Base-by-base conservation (phyloP, 139 green algal genomes). In the Trebouxia sp. region DNA sequence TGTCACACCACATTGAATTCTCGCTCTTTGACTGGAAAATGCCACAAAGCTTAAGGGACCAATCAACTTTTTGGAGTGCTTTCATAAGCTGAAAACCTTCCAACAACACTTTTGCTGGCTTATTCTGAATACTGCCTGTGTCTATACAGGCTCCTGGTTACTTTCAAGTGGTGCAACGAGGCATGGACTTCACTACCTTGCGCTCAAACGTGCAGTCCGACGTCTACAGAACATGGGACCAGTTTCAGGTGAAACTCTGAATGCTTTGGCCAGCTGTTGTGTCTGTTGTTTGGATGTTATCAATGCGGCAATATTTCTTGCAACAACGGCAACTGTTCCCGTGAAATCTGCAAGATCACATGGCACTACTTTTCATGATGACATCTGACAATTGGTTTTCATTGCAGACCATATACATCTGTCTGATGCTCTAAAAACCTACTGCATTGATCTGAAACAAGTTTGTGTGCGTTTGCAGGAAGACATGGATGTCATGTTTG, bases 181-280 rank as follows among this genome's bases (percentile, higher is more conserved):
- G 92, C 32, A 97, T 97, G 93, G 93, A 96, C 83, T 90, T 97
- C 48, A 85, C 66, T 3, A 95, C 90, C 11, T 94, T 97, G 76
- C 82, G 84, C 15, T 17, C 38, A 24, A 56, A 83, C 62, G 50
- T 94, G 32, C 62, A 84, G 26, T 17, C 22, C 12, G 85, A 81
- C 6, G 39, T 75, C 24, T 94, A 94, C 86, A 50, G 14, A n/a
- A 77, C 37, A 50, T 94, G 86, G 84, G 79, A 87, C 20, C 65
- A 67, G n/a, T 80, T 92, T 48, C 28, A 65, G 72, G 72, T 79
- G 38, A 24, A 35, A 42, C n/a, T n/a, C n/a, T n/a, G n/a, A n/a
- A n/a, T n/a, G n/a, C n/a, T n/a, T n/a, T n/a, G n/a, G n/a, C n/a
- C n/a, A n/a, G n/a, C n/a, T n/a, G n/a, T n/a, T n/a, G n/a, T n/a